These are phyloP conservation scores for Arabidopsis suecica DNA, from an alignment of 345 rosid genomes.

Conservation along the genomic window DNA sequence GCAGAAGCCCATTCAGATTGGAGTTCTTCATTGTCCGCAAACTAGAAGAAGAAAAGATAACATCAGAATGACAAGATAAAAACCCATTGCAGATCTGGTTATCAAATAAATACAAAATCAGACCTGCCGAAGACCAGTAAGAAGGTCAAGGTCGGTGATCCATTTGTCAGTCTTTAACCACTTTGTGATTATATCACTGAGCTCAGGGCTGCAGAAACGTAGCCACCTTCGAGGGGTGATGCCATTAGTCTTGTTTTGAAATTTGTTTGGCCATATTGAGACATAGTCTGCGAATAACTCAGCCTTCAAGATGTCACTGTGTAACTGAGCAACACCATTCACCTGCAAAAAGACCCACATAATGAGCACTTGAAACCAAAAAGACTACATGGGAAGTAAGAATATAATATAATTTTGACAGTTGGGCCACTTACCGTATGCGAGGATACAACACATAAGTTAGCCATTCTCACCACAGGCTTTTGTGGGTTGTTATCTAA, in stretches of 20 bases:
- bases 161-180: constrained; percentile 90
- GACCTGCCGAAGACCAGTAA: constrained; percentile 84
- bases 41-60: constrained; percentile 58
- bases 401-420: not conserved
- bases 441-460: constrained; percentile 85
- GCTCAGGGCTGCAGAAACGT: constrained; percentile 94
- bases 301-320: constrained; percentile 87
- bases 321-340: constrained; percentile 96
- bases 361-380: constrained; percentile 27
- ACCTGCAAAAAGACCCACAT: constrained; percentile 59
- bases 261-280: constrained; percentile 89
- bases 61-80: constrained; percentile 25
- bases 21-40: constrained; percentile 72
- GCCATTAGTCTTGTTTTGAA: constrained; percentile 97
- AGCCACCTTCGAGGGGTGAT: constrained; percentile 99
- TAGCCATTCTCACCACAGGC: constrained; percentile 98
- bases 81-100: constrained; percentile 16
- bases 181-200: constrained; percentile 87
- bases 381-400: not conserved
- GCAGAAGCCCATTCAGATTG: constrained; percentile 96
- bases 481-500: constrained; percentile 87
- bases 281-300: constrained; percentile 94
- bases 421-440: constrained; percentile 67
- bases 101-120: constrained; percentile 32
- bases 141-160: constrained; percentile 87